A percentile compares a stretch with the other conserved stretches of the same genome.
phyloP scores from a whole-genome alignment of 208 protist genomes.

The Pavlovales sp. region DNA sequence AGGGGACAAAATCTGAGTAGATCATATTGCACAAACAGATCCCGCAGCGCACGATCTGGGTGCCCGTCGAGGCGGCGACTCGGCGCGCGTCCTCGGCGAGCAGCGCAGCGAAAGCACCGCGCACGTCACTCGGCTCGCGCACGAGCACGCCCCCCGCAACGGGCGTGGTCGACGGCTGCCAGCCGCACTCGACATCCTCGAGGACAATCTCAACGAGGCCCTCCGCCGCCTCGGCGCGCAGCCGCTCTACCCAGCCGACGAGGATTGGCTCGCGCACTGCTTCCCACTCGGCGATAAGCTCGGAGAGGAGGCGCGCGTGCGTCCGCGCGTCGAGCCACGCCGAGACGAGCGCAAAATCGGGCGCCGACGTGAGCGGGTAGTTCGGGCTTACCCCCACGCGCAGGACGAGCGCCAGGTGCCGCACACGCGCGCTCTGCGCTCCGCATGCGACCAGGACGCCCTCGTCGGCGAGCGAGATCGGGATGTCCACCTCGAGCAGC shows the following conservation, averaged over 20 bases:
- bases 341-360: neutral
- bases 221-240: neutral
- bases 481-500: too few species aligned
- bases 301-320: neutral
- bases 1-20: neutral
- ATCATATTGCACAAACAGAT: neutral
- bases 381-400: neutral
- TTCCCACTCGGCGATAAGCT: neutral
- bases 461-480: too few species aligned
- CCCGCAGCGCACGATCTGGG: neutral
- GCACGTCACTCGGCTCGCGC: neutral
- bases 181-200: neutral
- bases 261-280: neutral
- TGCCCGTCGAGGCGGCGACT: neutral
- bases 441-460: too few species aligned
- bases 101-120: slow-evolving; percentile 10
- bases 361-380: neutral
- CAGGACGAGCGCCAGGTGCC: neutral
- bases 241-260: neutral
- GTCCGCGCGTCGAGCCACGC: neutral
- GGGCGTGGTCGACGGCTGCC: neutral
- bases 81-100: neutral
- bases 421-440: too few species aligned
- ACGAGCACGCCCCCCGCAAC: neutral
- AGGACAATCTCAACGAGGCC: neutral